Base-by-base conservation (phyloP, 2,329 filamentous ascomycete genomes). In the Falciphora oryzae region DNA sequence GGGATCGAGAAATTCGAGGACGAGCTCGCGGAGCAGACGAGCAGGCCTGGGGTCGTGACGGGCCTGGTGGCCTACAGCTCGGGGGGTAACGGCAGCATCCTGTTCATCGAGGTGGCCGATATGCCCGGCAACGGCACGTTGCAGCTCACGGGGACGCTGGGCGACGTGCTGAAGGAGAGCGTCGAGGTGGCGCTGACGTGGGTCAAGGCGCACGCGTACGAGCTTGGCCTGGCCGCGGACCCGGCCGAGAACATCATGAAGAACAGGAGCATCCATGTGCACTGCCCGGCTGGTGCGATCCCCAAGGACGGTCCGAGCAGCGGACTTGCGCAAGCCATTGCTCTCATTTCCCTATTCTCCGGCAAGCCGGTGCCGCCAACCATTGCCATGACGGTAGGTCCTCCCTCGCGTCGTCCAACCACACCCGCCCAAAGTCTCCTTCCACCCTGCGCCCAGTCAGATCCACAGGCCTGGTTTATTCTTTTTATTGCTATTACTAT, bases 71-170 rank as follows among this genome's bases (percentile, higher is more conserved):
- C 95, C 11, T 99, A 97, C 79, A 92, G 89, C 72, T 90, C 89
- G 4, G 94, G 95, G 62, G 93, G 93, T 61, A 94, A 97, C 75
- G 95, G 95, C 67, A 93, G 91, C 73, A 99, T 99, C 72, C 84
- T 99, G 65, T 99, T 99, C 81, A 99, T 99, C 71, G 95, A 99
- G 78, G 92, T 97, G 59, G 92, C 94, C 14, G 93, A 97, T 73
- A 98, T 98, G 93, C 95, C 95, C 0, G 95, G 95, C 58, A 89
- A 86, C 65, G 95, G 95, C 44, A 89, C 90, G 63, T 92, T 99
- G 50, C 95, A 98, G 78, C 87, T 99, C 31, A 99, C 95, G 1
- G 95, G 95, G 67, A 98, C 96, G 75, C 87, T 99, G 8, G 95
- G 95, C 68, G 93, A 97, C 70, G 95, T 99, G 35, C 86, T 99